A percentile compares a stretch with the other conserved stretches of the same genome.
These are phyloP conservation scores for Coprinellus micaceus DNA, from an alignment of 768 basidiomycete species.

Conservation along the genomic window DNA sequence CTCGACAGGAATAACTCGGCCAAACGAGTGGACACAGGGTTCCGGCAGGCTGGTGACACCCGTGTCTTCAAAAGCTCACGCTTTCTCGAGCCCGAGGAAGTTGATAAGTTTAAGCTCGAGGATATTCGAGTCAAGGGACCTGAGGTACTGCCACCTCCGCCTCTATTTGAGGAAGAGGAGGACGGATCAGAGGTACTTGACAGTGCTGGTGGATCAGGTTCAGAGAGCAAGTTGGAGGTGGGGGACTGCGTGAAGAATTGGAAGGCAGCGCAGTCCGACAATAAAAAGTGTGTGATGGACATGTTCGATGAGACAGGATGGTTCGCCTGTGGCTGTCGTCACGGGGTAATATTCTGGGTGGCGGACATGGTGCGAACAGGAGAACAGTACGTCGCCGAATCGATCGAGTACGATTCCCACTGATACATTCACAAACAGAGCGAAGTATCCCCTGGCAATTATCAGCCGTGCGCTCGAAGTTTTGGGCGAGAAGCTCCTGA, in stretches of 20 bases:
- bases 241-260: neutral
- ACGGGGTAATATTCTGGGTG: constrained; percentile 23
- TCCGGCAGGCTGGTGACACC: neutral
- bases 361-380: constrained; percentile 22
- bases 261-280: constrained; percentile 10
- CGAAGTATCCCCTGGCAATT: constrained; percentile 26
- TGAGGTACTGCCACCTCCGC: neutral
- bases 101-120: neutral
- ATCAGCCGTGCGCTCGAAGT: constrained; percentile 17
- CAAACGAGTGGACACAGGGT: constrained; percentile 12
- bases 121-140: neutral
- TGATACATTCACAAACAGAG: constrained; percentile 16
- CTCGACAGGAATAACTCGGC: constrained; percentile 28
- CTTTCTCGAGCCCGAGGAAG: neutral
- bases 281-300: constrained; percentile 20
- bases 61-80: neutral
- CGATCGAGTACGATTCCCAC: neutral
- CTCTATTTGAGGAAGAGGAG: neutral
- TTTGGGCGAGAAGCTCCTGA: constrained; percentile 16
- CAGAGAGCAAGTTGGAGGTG: neutral
- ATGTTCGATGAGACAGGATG: constrained; percentile 31
- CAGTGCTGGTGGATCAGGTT: neutral
- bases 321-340: constrained; percentile 25
- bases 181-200: neutral
- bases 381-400: constrained; percentile 13